Conservation (phyloP, 768 basidiomycete genomes). For the Lactifluus echinatus region DNA sequence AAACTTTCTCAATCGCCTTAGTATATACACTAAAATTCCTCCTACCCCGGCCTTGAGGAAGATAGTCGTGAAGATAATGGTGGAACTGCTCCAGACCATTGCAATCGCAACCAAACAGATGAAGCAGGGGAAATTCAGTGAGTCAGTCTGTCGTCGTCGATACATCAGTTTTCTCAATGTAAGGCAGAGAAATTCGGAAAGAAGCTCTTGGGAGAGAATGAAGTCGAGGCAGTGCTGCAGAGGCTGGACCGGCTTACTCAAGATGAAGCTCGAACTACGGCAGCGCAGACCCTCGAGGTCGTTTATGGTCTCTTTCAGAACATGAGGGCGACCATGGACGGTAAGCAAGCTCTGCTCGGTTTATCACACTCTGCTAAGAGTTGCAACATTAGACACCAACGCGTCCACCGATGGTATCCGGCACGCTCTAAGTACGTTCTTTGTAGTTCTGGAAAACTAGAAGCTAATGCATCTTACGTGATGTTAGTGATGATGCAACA, state of each 20-base stretch:
- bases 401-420: not conserved
- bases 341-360: not conserved
- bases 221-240: not conserved
- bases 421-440: not conserved
- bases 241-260: not conserved
- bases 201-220: not conserved
- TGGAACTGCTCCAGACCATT: not conserved
- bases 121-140: not conserved
- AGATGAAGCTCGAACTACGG: not conserved
- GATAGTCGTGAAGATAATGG: not conserved
- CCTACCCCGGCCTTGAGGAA: not conserved
- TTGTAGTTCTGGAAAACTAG: not conserved
- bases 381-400: not conserved
- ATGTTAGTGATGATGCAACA: not conserved
- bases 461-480: not conserved
- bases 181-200: not conserved
- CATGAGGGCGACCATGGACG: not conserved
- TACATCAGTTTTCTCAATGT: not conserved
- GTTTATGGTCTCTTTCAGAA: not conserved
- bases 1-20: not conserved
- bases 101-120: not conserved
- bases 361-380: not conserved
- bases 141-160: not conserved
- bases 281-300: not conserved
- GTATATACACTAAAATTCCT: not conserved